Percentiles rank a stretch among this genome's conserved stretches.
Conservation (phyloP, 306 rosid genomes). For the barrel medic (Medicago truncatula) region DNA sequence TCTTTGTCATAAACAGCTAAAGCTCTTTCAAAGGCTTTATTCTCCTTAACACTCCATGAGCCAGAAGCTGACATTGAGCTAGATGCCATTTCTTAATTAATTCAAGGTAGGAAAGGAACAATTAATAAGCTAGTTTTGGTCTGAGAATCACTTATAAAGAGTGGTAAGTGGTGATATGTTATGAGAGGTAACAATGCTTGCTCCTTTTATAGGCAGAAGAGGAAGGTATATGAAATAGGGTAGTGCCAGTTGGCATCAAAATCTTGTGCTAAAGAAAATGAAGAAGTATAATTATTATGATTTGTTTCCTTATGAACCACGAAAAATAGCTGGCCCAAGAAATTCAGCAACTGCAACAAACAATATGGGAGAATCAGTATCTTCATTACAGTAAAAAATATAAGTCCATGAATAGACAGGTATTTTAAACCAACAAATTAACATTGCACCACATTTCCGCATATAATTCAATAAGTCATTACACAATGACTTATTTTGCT, state of each 20-base stretch:
- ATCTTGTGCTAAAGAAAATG: slow-evolving; percentile 45
- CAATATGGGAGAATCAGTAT: slow-evolving; percentile 63
- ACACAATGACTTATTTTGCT: too few species aligned
- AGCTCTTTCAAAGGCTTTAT: slow-evolving; percentile 93
- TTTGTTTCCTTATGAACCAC: slow-evolving; percentile 69
- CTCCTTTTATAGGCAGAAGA: slow-evolving; percentile 69
- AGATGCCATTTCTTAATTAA: slow-evolving; percentile 60
- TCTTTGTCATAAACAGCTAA: slow-evolving; percentile 86
- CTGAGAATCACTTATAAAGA: not conserved
- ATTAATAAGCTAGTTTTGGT: not conserved
- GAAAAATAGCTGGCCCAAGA: slow-evolving; percentile 50
- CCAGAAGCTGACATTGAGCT: slow-evolving; percentile 77
- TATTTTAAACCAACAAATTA: not conserved
- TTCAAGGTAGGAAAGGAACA: not conserved
- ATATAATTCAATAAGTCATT: too few species aligned
- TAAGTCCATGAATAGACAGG: slow-evolving; percentile 26
- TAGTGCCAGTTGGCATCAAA: slow-evolving; percentile 67
- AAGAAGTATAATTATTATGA: slow-evolving; percentile 61
- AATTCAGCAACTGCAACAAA: slow-evolving; percentile 38
- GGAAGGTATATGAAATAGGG: slow-evolving; percentile 50
- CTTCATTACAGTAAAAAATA: slow-evolving; percentile 41
- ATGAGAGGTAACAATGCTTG: slow-evolving; percentile 47
- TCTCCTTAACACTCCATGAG: slow-evolving; percentile 88
- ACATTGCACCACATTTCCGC: too few species aligned
- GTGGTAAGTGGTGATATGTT: slow-evolving; percentile 47